Conservation (phyloP, 768 basidiomycete species). For the Mycena rosella region DNA sequence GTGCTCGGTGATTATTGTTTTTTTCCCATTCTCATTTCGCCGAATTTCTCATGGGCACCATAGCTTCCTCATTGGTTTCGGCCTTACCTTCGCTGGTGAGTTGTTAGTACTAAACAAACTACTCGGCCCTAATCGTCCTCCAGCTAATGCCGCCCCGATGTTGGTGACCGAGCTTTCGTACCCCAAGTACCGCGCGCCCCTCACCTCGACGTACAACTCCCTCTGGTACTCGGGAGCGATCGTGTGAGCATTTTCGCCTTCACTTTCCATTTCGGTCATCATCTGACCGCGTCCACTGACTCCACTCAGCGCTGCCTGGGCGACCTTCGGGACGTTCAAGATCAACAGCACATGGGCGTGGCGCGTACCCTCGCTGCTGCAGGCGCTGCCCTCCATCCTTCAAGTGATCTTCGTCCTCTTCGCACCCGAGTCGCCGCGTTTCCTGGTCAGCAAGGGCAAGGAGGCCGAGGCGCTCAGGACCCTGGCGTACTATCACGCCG, state of each 20-base stretch:
- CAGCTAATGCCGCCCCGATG: slow-evolving; percentile 82
- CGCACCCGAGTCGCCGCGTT: slow-evolving; percentile 88
- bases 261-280: background rate
- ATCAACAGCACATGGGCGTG: slow-evolving; percentile 80
- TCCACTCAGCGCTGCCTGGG: slow-evolving; percentile 80
- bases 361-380: slow-evolving; percentile 84
- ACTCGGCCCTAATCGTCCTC: slow-evolving; percentile 41
- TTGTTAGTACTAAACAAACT: slow-evolving; percentile 61
- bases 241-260: slow-evolving; percentile 58
- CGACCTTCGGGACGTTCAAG: slow-evolving; percentile 84
- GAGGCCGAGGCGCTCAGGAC: slow-evolving; percentile 74
- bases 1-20: slow-evolving; percentile 63
- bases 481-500: slow-evolving; percentile 88
- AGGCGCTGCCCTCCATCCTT: slow-evolving; percentile 75
- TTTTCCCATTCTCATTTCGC: background rate
- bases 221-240: slow-evolving; percentile 90
- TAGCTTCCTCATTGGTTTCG: slow-evolving; percentile 81
- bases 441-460: slow-evolving; percentile 80
- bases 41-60: slow-evolving; percentile 5
- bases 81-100: slow-evolving; percentile 75
- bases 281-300: slow-evolving; percentile 29
- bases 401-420: slow-evolving; percentile 77
- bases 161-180: slow-evolving; percentile 88
- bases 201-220: slow-evolving; percentile 86
- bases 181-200: slow-evolving; percentile 81